These are phyloP conservation scores for Nitzschia sp. DNA, from an alignment of 108 stramenopile genomes.

Conservation along the genomic window DNA sequence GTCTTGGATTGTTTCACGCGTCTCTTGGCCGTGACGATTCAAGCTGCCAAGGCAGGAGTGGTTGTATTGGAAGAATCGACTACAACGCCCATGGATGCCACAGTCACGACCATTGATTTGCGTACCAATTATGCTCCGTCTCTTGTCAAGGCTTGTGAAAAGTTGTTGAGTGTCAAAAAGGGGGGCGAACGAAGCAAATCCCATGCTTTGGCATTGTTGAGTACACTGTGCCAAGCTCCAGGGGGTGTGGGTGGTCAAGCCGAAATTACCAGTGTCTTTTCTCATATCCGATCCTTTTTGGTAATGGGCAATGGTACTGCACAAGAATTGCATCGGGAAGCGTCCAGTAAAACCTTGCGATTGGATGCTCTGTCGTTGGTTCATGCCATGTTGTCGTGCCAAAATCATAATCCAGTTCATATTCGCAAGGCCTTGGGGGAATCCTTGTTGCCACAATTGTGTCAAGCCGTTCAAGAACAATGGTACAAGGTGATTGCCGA, in stretches of 20 bases:
- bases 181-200: conserved; percentile 82
- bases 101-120: conserved; percentile 56
- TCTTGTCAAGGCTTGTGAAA: conserved; percentile 79
- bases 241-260: conserved; percentile 76
- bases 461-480: conserved; percentile 80
- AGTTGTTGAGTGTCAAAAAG: conserved; percentile 79
- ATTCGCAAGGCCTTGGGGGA: conserved; percentile 51
- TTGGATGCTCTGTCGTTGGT: conserved; percentile 91
- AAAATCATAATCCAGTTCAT: conserved; percentile 61
- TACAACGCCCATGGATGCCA: conserved; percentile 46
- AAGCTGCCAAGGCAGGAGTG: conserved; percentile 42
- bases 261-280: conserved; percentile 71
- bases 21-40: conserved; percentile 73
- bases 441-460: conserved; percentile 70
- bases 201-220: conserved; percentile 67
- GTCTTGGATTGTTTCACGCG: conserved; percentile 86
- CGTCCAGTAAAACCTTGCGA: conserved; percentile 84
- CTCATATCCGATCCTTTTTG: conserved; percentile 65
- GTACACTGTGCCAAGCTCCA: conserved; percentile 71
- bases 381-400: conserved; percentile 62
- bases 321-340: conserved; percentile 38
- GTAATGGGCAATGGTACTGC: conserved; percentile 15
- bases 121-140: conserved; percentile 59
- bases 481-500: conserved; percentile 99
- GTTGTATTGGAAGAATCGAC: conserved; percentile 14